Evolutionary conservation across 495 filamentous ascomycete genomes (phyloP), one percentile per base, ranked within the genome.

Genomic region (Trichocladium uniseriatum): DNA sequence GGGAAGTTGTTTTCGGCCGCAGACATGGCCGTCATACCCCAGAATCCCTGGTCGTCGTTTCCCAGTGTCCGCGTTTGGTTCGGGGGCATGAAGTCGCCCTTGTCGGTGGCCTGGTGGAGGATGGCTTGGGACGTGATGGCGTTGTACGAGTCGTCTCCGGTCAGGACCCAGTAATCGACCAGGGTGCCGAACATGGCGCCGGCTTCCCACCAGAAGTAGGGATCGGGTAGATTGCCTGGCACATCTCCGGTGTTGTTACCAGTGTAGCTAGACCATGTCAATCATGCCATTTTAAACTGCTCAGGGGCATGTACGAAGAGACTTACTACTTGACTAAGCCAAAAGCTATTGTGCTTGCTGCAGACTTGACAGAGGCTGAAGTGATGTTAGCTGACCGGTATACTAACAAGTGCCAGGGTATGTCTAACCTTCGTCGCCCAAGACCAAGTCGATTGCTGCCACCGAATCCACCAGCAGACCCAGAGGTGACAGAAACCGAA

Each of bases 31-130:
- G 86, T 74, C 63, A 94, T 81, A 27, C 74, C 88, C 88, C 88
- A 94, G 59, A 94, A 94, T 0, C 75, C 81, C 59, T 92, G 88
- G 60, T 94, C 87, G 55, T 94, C 87, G 63, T 94, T 94, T 43
- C 88, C 86, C 43, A 77, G 65, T 0, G 83, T 81, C 49, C 80
- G 75, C 20, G 83, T 85, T 57, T 94, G 87, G 62, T 95, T 94
- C 10, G 68, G 64, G 0, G 89, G 86, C 84, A 89, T 87, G 61
- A 80, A 92, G 48, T 89, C 76, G 9, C 69, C 63, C 35, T 82
- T 72, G 11, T 76, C 72, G 11, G 84, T 83, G 14, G 74, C 77
- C 63, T 95, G 89, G 62, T 78, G 83, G 2, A 83, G 56, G 45
- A 95, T 58, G 0, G 74, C 89, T 52, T 88, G 78, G 5, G 56